Evolutionary conservation across 768 basidiomycete genomes (phyloP).

Genomic region (Leccinum imitatum): DNA sequence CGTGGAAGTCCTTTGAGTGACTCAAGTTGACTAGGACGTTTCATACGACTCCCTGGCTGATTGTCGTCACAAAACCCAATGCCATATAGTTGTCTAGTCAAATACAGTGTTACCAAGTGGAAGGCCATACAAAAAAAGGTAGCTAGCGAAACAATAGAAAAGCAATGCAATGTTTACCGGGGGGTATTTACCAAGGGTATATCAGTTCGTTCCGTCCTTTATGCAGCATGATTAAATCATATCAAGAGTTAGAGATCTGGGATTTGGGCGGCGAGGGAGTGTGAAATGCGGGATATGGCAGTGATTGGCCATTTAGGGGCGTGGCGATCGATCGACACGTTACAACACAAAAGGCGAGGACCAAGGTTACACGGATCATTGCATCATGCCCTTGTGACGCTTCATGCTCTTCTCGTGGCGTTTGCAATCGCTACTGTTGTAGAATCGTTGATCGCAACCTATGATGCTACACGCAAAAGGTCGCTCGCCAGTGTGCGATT

Average conservation of each 20-base stretch:
- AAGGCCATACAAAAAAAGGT: not conserved
- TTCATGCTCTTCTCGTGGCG: constrained; percentile 36
- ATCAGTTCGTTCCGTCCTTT: constrained; percentile 15
- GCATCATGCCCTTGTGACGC: constrained; percentile 25
- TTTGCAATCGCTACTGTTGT: constrained; percentile 34
- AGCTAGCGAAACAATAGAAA: constrained; percentile 14
- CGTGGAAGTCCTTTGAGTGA: not conserved
- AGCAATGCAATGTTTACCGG: not conserved
- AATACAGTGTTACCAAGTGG: constrained; percentile 11
- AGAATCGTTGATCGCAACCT: constrained; percentile 31
- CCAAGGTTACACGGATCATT: constrained; percentile 14
- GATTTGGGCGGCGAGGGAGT: not conserved
- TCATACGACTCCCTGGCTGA: not conserved
- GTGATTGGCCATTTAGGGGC: constrained; percentile 3
- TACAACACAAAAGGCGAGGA: constrained; percentile 4
- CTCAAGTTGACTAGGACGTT: no score
- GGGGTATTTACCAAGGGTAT: constrained; percentile 28
- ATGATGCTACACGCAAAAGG: constrained; percentile 26
- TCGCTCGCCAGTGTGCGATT: constrained; percentile 29
- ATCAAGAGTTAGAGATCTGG: not conserved
- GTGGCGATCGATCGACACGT: constrained; percentile 26
- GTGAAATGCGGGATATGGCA: constrained; percentile 7
- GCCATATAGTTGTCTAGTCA: constrained; percentile 8
- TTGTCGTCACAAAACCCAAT: not conserved
- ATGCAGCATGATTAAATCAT: constrained; percentile 4